Evolutionary conservation across 768 basidiomycete genomes (phyloP), one percentile per base, ranked within the genome.

Genomic region (Boletus coccyginus): DNA sequence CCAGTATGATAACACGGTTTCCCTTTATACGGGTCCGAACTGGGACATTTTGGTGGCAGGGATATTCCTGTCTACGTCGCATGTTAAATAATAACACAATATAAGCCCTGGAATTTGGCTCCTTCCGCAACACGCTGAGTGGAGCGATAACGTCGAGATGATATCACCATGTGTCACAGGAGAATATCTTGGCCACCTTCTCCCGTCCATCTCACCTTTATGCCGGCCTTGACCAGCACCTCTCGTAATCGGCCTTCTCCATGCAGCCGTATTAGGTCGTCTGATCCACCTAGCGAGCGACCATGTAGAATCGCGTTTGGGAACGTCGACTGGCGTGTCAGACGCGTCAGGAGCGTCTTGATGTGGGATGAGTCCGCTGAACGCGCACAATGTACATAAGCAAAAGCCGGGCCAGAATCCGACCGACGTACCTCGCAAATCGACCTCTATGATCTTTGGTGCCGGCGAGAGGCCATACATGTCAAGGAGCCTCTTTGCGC

Each of bases 371-470:
- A 74, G 62, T 92, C 90, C 57, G 80, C 87, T 90, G 57, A 29
- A 13, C 13, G 43, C 12, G 36, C 32, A 35, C 24, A 5, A 29
- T 17, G 5, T 21, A 21, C 21, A 45, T 63, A 19, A 46, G 46
- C 27, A 21, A 35, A 46, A 40, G 8, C 2, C 31, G 3, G 0
- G 9, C 32, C 9, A 38, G 36, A 14, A 31, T 17, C 14, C 11
- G 9, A 13, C 17, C 19, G 1, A 68, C 76, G 39, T 60, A 84
- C 88, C 79, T 71, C 91, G 79, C 11, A 84, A 63, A 70, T 93
- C 90, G 24, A 92, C 87, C 64, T 93, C 90, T 32, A 93, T 74
- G 35, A 92, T 73, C 56, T 80, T 82, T 1, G 90, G 88, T 3
- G 81, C 65, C 0, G 91, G 90, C 14, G 74, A 69, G 13, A 91